phyloP scores from a whole-genome alignment of 805 yeast species.

The Metschnikowia reukaufii region DNA sequence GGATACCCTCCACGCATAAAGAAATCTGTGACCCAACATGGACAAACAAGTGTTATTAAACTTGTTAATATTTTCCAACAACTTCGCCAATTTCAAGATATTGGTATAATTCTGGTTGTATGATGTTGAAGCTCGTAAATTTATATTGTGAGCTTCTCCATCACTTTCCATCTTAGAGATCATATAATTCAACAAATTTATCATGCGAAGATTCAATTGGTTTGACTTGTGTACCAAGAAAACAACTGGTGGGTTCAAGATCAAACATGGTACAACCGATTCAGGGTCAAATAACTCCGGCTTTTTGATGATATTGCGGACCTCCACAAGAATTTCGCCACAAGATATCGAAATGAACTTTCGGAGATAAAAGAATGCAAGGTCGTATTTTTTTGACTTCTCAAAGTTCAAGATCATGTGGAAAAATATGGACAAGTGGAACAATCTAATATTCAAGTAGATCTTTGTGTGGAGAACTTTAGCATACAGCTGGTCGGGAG shows the following conservation, averaged over 20 bases:
- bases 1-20: conserved; percentile 19
- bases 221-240: conserved; percentile 35
- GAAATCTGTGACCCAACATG: conserved; percentile 16
- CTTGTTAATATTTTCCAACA: conserved; percentile 35
- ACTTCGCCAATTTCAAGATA: conserved; percentile 28
- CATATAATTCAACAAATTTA: conserved; percentile 25
- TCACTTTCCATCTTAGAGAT: conserved; percentile 24
- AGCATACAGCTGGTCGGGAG: background rate
- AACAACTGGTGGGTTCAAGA: conserved; percentile 41
- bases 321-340: conserved; percentile 33
- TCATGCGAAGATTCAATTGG: conserved; percentile 27
- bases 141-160: conserved; percentile 20
- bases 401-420: conserved; percentile 45
- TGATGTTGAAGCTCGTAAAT: conserved; percentile 16
- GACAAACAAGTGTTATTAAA: conserved; percentile 15
- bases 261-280: conserved; percentile 30
- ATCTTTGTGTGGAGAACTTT: conserved; percentile 25
- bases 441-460: conserved; percentile 29
- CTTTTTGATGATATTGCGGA: conserved; percentile 33
- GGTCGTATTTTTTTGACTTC: conserved; percentile 21
- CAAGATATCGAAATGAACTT: conserved; percentile 26
- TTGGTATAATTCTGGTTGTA: conserved; percentile 26
- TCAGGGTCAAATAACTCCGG: conserved; percentile 41
- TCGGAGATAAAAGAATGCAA: conserved; percentile 36
- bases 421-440: conserved; percentile 28